phyloP scores from a whole-genome alignment of 345 rosid species.

The Gossypium arboreum region DNA sequence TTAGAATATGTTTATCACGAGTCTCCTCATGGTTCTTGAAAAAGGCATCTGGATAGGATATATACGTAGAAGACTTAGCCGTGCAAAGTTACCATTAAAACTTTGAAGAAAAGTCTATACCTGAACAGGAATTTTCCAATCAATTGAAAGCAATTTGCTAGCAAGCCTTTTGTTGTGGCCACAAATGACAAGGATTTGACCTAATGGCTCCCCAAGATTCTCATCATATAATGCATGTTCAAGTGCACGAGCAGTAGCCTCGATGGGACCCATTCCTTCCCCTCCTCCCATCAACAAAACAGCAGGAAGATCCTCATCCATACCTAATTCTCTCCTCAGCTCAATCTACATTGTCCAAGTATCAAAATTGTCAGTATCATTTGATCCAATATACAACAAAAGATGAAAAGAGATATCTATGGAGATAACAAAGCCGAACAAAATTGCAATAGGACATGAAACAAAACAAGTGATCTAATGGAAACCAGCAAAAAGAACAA shows the following conservation, averaged over 20 bases:
- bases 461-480: neutral
- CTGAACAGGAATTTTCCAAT: constrained; percentile 95
- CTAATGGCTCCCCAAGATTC: constrained; percentile 68
- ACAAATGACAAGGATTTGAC: constrained; percentile 88
- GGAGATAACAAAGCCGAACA: neutral
- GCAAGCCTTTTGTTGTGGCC: constrained; percentile 87
- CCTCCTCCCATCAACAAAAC: constrained; percentile 99
- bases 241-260: constrained; percentile 87
- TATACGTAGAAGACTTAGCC: neutral
- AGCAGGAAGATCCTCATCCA: constrained; percentile 95
- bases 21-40: neutral
- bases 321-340: constrained; percentile 73
- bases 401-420: neutral
- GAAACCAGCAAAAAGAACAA: neutral
- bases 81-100: constrained; percentile 6
- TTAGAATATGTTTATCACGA: neutral
- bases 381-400: neutral
- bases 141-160: constrained; percentile 54
- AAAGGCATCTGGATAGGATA: neutral
- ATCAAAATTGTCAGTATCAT: neutral
- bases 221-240: constrained; percentile 77
- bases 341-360: constrained; percentile 40
- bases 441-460: neutral
- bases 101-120: constrained; percentile 26
- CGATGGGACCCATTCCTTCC: constrained; percentile 99